These are phyloP conservation scores for Sugiyamaella floridensis DNA, from an alignment of 805 yeast genomes.

Conservation along the genomic window DNA sequence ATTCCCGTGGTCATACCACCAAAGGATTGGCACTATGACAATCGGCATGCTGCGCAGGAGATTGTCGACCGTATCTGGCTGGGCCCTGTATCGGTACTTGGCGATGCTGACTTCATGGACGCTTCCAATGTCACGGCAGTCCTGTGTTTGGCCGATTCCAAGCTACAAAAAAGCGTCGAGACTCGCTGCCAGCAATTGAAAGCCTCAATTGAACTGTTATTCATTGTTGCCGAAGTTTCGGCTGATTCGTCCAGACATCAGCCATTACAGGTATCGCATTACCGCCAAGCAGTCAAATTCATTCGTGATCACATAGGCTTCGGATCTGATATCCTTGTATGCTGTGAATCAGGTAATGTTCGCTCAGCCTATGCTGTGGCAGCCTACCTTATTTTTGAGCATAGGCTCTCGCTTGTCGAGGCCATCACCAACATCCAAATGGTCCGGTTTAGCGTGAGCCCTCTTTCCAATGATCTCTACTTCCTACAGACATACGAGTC, in stretches of 20 bases:
- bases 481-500: conserved; percentile 11
- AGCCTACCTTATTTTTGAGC: conserved; percentile 25
- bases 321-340: conserved; percentile 16
- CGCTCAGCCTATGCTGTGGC: conserved; percentile 26
- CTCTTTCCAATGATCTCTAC: conserved; percentile 22
- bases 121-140: conserved; percentile 32
- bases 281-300: background rate
- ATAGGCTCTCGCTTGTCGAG: conserved; percentile 14
- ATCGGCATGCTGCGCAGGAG: conserved; percentile 37
- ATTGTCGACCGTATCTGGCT: conserved; percentile 38
- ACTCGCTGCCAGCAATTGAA: background rate
- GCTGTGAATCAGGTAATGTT: conserved; percentile 32
- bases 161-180: background rate
- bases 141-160: conserved; percentile 14
- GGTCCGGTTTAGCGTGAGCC: conserved; percentile 24
- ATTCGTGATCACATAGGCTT: conserved; percentile 4
- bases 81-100: conserved; percentile 42
- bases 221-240: background rate
- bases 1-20: background rate
- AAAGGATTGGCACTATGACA: conserved; percentile 27
- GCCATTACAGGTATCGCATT: conserved; percentile 2
- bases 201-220: no score
- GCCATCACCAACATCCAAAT: conserved; percentile 30
- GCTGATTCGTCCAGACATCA: no score
- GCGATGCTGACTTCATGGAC: conserved; percentile 33